Evolutionary conservation across 1,284 basidiomycete species (phyloP), one percentile per base, ranked within the genome.

Genomic region (Boletus mariae): DNA sequence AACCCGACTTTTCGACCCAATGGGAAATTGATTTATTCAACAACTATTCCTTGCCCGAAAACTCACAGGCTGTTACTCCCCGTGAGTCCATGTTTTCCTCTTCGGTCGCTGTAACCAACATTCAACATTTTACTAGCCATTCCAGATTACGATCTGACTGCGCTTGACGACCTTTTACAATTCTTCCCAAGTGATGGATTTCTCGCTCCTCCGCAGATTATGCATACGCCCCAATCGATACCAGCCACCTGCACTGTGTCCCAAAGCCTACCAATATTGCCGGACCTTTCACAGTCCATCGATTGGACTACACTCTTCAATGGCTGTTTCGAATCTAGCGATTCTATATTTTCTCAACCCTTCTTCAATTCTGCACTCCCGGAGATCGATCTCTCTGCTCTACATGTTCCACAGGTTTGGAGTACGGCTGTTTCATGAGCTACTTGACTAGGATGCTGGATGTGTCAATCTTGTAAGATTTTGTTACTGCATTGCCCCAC

Each of bases 361-460:
- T 40, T 12, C 17, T 3, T 12, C 9, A 4, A 25, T 11, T 43
- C 55, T 7, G 5, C 41, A 31, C 42, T 66, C 2, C 45, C 53
- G 0, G 64, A 51, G 3, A 61, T 63, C 4, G 62, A 68, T 46
- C 43, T 54, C 12, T 63, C 60, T 41, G 51, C 53, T 8, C n/a
- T 66, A 29, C 64, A 66, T 23, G 54, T 62, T 25, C 62, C 28
- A 12, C 28, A 20, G 7, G 6, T 5, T 29, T 31, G n/a, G 43
- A 29, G 25, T 1, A 26, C 6, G 4, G 4, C 2, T 2, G 20
- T 29, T 11, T 45, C 43, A 20, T 31, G 28, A 37, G n/a, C 7
- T n/a, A n/a, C n/a, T 17, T n/a, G 15, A 35, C 15, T n/a, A n/a
- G 20, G 31, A 12, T 26, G 26, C 1, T 1, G 26, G 8, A 5